Base-by-base conservation (phyloP, 2,329 filamentous ascomycete genomes). In the Phaeosphaeriaceae sp. region DNA sequence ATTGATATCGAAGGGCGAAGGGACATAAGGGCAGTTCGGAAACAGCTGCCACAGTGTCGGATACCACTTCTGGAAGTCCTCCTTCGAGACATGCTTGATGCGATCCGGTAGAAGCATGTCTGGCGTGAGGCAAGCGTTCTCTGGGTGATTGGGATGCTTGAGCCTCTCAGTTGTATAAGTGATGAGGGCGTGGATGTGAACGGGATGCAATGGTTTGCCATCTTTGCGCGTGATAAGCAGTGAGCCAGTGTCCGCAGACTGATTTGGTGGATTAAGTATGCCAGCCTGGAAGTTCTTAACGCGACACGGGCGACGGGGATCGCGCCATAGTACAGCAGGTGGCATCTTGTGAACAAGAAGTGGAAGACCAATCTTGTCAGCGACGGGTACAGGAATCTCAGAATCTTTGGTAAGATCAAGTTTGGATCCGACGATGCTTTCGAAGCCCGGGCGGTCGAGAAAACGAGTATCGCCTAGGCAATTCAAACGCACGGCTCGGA, bases 151-250 rank as follows among this genome's bases (percentile, higher is more conserved):
- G 7, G 54, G 48, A 45, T 51, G 21, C 19, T 48, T 56, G 2
- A 56, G n/a, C 19, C 33, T 45, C 11, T 20, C 17, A 17, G 40
- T 50, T 31, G 57, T 44, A 31, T 58, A 65, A 19, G 11, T 36
- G 25, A 42, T 15, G 7, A 65, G 50, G 19, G 62, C 62, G 13
- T 51, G 44, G 4, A 62, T 21, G 22, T 66, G 61, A 6, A 21
- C 36, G 17, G 58, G 63, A 49, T 51, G 54, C 3, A 66, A 56
- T 17, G 57, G 56, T 48, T 62, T 66, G 24, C 56, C 60, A 48
- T 66, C 63, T 49, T 60, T 58, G 9, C 58, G 63, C 24, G 48
- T 52, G 4, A 66, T 21, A 24, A 62, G 40, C 7, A 60, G 33
- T 40, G 45, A 57, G 9, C 60, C 62, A 10, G 47, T 61, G 13